Percentiles rank a stretch among this genome's conserved stretches.
Evolutionary conservation across 2,329 filamentous ascomycete species (phyloP).

Genomic region (Penicillium polonicum): DNA sequence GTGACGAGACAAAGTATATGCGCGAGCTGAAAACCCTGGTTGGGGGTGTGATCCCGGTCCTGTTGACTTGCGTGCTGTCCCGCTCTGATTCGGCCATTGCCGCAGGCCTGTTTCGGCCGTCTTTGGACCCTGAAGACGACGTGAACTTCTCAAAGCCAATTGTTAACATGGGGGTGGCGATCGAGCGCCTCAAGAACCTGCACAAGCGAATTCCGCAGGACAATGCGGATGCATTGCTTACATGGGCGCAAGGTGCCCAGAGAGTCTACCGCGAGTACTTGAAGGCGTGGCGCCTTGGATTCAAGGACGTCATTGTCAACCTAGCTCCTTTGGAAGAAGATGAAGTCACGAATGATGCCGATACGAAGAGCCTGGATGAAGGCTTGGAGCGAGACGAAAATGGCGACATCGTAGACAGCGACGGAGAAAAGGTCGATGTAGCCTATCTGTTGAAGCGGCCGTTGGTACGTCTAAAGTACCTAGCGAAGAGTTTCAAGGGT

Average conservation of each 20-base stretch:
- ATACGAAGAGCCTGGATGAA: slow-evolving; percentile 53
- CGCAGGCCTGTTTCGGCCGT: slow-evolving; percentile 66
- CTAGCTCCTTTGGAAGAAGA: slow-evolving; percentile 74
- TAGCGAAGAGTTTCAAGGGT: slow-evolving; percentile 77
- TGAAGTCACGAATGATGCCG: slow-evolving; percentile 45
- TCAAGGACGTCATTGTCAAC: slow-evolving; percentile 92
- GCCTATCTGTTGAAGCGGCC: slow-evolving; percentile 89
- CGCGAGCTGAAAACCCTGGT: slow-evolving; percentile 90
- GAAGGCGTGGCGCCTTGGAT: slow-evolving; percentile 84
- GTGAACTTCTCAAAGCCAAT: slow-evolving; percentile 77
- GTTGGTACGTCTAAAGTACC: slow-evolving; percentile 80
- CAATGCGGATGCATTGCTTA: slow-evolving; percentile 68
- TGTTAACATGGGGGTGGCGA: slow-evolving; percentile 85
- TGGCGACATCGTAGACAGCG: slow-evolving; percentile 63
- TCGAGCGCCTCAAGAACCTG: slow-evolving; percentile 77
- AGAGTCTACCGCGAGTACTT: slow-evolving; percentile 84
- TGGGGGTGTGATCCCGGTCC: slow-evolving; percentile 89
- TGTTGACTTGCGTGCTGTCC: slow-evolving; percentile 79
- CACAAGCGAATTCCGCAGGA: slow-evolving; percentile 78
- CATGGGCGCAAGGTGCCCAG: slow-evolving; percentile 77
- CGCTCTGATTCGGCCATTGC: slow-evolving; percentile 64
- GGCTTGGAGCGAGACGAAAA: slow-evolving; percentile 58
- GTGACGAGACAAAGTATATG: slow-evolving; percentile 84
- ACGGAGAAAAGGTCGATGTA: slow-evolving; percentile 90
- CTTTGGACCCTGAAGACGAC: slow-evolving; percentile 54